Base-by-base conservation (phyloP, 371 early-diverging fungal genomes). In the Mucor indicus region DNA sequence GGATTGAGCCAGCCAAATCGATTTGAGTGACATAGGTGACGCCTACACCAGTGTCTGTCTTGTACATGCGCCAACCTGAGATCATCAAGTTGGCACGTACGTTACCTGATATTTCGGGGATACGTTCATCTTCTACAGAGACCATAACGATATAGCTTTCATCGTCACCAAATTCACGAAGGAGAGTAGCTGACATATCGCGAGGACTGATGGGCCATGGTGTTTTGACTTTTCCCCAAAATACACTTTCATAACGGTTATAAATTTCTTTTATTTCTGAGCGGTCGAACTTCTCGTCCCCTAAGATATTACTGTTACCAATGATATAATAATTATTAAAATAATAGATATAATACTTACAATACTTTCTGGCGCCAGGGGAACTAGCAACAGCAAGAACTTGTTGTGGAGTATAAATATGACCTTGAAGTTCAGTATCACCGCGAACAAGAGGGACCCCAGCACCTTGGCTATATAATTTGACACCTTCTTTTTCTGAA, bases 151-250 rank as follows among this genome's bases (percentile, higher is more conserved):
- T 45, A 37, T 56, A 62, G 37, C 63, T 45, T 17, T 50, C 52
- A 30, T 62, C 51, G 1, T 57, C 59, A 29, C 12, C 12, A 12
- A 50, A 25, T 2, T 67, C 62, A 43, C 62, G 62, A 5, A 59
- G 19, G 13, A 56, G 55, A 9, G 53, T 50, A 39, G 46, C 62
- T 25, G 53, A 38, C 21, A 62, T 49, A 43, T 67, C 67, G 43
- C 67, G 55, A 20, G 62, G 55, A 35, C 62, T 62, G 29, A 75
- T 52, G 22, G 76, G 76, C 76, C 76, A 75, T 3, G 69, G 72
- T 17, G 65, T 50, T 53, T 67, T 75, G 38, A 67, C 48, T 53
- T 67, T 69, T 35, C 51, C 55, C 72, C 72, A 72, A 50, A 69
- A 72, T 13, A 75, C 48, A 22, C 69, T 48, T 40, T 72, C 69